Evolutionary conservation across 2,329 filamentous ascomycete genomes (phyloP).

Genomic region (Beauveria pseudobassiana): DNA sequence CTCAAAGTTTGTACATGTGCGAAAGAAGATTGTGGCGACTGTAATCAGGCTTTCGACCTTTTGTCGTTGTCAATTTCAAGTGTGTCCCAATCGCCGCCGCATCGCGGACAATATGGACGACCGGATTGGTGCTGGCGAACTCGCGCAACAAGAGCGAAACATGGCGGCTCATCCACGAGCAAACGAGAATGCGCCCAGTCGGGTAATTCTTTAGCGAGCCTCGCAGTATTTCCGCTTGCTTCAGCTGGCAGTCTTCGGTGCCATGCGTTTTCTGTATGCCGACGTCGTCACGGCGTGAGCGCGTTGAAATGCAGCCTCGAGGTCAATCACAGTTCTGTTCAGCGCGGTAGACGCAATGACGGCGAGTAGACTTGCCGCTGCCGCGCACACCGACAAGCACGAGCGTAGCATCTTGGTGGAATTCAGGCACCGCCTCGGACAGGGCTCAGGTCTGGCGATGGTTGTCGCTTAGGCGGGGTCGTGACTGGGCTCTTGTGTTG

Average conservation of each 20-base stretch:
- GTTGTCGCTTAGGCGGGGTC: slow-evolving; percentile 18
- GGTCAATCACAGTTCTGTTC: slow-evolving; percentile 59
- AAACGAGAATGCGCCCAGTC: slow-evolving; percentile 61
- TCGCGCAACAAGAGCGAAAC: slow-evolving; percentile 53
- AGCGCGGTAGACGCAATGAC: slow-evolving; percentile 68
- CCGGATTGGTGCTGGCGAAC: slow-evolving; percentile 57
- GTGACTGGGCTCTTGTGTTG: background rate
- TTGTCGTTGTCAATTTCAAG: slow-evolving; percentile 47
- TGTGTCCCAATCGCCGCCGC: slow-evolving; percentile 56
- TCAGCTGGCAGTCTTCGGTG: slow-evolving; percentile 51
- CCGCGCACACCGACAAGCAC: slow-evolving; percentile 67
- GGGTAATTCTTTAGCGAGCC: slow-evolving; percentile 51
- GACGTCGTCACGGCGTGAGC: slow-evolving; percentile 53
- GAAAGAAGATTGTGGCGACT: slow-evolving; percentile 50
- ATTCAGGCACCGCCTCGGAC: slow-evolving; percentile 29
- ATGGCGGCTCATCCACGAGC: slow-evolving; percentile 61
- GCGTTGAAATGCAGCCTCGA: slow-evolving; percentile 61
- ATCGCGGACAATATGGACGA: slow-evolving; percentile 64
- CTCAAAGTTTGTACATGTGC: slow-evolving; percentile 64
- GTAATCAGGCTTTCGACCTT: slow-evolving; percentile 52
- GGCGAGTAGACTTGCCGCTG: slow-evolving; percentile 65
- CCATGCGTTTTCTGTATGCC: slow-evolving; percentile 56
- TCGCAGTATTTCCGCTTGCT: slow-evolving; percentile 55
- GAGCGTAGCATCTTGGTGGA: slow-evolving; percentile 58
- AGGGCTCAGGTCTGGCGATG: slow-evolving; percentile 20